Evolutionary conservation across 2,329 filamentous ascomycete species (phyloP), one percentile per base, ranked within the genome.

Genomic region (Botrytis tulipae): DNA sequence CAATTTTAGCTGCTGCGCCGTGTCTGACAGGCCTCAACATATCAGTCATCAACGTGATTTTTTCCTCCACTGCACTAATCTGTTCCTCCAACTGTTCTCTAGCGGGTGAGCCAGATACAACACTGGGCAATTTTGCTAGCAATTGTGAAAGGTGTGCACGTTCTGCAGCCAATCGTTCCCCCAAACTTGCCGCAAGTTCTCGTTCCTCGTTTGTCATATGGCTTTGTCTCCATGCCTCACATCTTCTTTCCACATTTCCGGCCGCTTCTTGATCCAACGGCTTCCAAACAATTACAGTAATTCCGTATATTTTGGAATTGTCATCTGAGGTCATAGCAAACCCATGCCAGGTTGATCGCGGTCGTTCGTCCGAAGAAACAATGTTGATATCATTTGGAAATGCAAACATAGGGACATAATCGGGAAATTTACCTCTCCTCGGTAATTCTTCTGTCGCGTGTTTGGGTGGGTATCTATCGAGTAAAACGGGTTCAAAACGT

Each of bases 271-370:
- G 86, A 75, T 93, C 93, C 72, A 99, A 83, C 0, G 96, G 94
- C 72, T 94, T 93, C 96, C 96, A 99, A 60, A 98, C 88, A 72
- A 94, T 97, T 72, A 98, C 88, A 75, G 93, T 95, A 74, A 98
- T 93, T 48, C 94, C 95, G 80, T 98, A 95, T 32, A 98, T 86
- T 82, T 96, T 97, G 72, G 93, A 92, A 79, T 94, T 95, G 81
- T 98, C 95, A 73, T 93, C 93, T 35, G 92, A 92, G 3, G 96
- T 99, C 96, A 99, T 98, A 75, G 94, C 95, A 81, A 99, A 99
- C 67, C 96, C 96, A 83, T 99, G 96, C 96, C 96, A 99, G 37
- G 95, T 98, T n/a, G 96, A 95, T 75, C 94, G 88, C 1, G 96
- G 96, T 75, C 95, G 89, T 81, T 73, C 72, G 51, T 73, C 72